Conservation (phyloP, 176 grass and related monocot genomes). For the Lolium multiflorum region DNA sequence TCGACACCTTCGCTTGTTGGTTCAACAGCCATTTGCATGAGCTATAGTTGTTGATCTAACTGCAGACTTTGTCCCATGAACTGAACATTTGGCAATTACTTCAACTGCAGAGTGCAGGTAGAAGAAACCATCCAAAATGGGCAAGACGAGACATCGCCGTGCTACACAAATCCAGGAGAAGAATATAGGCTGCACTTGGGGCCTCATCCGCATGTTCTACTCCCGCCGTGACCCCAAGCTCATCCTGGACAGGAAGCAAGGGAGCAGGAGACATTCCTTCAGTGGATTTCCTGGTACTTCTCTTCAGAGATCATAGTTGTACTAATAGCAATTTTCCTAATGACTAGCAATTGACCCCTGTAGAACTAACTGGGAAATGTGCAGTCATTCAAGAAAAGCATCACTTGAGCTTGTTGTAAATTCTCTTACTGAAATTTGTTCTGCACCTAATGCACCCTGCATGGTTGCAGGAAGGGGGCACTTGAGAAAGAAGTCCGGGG, state of each 20-base stretch:
- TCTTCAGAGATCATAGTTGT: background rate
- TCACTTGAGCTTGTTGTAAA: background rate
- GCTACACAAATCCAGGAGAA: slow-evolving; percentile 30
- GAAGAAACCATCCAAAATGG: slow-evolving; percentile 49
- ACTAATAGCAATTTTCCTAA: background rate
- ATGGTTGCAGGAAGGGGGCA: slow-evolving; percentile 56
- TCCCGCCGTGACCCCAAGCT: slow-evolving; percentile 66
- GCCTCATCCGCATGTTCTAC: slow-evolving; percentile 81
- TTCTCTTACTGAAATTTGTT: background rate
- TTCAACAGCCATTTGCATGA: no score
- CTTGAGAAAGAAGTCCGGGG: slow-evolving; percentile 55
- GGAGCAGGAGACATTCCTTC: slow-evolving; percentile 51
- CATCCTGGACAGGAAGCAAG: slow-evolving; percentile 66
- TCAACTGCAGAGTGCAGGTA: no score
- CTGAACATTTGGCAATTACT: no score
- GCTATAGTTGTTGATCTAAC: no score
- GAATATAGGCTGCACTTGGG: slow-evolving; percentile 71
- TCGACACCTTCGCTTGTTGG: no score
- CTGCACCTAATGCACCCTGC: slow-evolving; percentile 26
- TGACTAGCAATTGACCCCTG: background rate
- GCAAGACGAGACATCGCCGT: slow-evolving; percentile 48
- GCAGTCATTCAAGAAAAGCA: background rate
- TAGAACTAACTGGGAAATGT: background rate
- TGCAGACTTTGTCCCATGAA: no score
- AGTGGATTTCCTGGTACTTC: slow-evolving; percentile 30